Evolutionary conservation across 345 rosid genomes (phyloP).

Genomic region (Brassica cretica): DNA sequence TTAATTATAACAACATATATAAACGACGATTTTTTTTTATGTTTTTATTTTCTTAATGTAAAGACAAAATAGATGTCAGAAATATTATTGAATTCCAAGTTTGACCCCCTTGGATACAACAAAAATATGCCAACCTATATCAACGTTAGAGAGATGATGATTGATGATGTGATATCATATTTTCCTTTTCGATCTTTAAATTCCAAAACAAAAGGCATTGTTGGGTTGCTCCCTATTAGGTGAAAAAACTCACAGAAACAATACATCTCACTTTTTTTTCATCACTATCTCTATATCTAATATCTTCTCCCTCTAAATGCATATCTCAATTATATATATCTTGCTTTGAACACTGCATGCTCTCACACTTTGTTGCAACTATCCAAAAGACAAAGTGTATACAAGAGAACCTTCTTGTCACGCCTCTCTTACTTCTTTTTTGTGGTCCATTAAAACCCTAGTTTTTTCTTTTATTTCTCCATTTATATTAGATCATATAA

Average conservation of each 20-base stretch:
- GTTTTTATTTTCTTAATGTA: background rate
- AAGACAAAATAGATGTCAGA: background rate
- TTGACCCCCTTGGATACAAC: background rate
- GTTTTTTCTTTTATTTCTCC: slow-evolving; percentile 9
- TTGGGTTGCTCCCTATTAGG: background rate
- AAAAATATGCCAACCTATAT: background rate
- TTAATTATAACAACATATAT: background rate
- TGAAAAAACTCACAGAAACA: background rate
- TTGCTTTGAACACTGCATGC: slow-evolving; percentile 28
- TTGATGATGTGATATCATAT: background rate
- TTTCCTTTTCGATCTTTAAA: background rate
- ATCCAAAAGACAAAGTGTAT: slow-evolving; percentile 32
- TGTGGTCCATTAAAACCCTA: slow-evolving; percentile 41
- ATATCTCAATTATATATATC: background rate
- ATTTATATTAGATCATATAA: background rate
- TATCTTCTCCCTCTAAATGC: background rate
- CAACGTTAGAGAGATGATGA: background rate
- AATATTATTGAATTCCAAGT: background rate
- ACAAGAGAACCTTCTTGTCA: slow-evolving; percentile 37
- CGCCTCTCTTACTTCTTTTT: slow-evolving; percentile 36
- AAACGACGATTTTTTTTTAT: background rate
- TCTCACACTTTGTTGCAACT: slow-evolving; percentile 44
- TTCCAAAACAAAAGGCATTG: background rate
- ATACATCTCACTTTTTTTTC: background rate
- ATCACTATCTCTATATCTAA: background rate